phyloP scores from a whole-genome alignment of 345 rosid species.

The Acer saccharum region DNA sequence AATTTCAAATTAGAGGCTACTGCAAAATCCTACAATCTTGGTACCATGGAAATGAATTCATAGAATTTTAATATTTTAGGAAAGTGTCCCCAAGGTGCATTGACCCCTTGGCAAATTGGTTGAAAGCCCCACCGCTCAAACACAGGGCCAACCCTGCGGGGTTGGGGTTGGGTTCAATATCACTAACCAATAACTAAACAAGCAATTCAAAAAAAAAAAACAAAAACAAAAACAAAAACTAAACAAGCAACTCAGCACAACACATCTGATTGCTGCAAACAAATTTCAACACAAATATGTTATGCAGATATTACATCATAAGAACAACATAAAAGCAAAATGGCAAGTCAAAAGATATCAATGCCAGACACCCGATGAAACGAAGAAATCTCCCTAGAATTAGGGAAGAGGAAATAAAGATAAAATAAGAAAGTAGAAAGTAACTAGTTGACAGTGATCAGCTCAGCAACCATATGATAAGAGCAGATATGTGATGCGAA shows the following conservation, averaged over 20 bases:
- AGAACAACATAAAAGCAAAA: neutral
- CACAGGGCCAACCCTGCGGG: neutral
- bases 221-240: too few species aligned
- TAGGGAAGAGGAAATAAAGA: neutral
- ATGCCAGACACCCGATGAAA: neutral
- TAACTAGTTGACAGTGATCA: neutral
- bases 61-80: neutral
- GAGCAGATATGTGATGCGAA: neutral
- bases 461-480: neutral
- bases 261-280: neutral
- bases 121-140: neutral
- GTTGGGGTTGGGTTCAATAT: neutral
- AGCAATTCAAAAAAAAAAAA: neutral
- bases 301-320: neutral
- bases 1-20: neutral
- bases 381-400: neutral
- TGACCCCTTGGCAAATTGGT: neutral
- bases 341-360: neutral
- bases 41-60: neutral
- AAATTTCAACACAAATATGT: neutral
- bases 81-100: too few species aligned
- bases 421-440: neutral
- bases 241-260: neutral
- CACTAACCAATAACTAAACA: neutral
- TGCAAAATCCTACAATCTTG: neutral